A percentile compares a stretch with the other conserved stretches of the same genome.
Evolutionary conservation across 441 rosid genomes (phyloP).

Genomic region (Melastoma candidum): DNA sequence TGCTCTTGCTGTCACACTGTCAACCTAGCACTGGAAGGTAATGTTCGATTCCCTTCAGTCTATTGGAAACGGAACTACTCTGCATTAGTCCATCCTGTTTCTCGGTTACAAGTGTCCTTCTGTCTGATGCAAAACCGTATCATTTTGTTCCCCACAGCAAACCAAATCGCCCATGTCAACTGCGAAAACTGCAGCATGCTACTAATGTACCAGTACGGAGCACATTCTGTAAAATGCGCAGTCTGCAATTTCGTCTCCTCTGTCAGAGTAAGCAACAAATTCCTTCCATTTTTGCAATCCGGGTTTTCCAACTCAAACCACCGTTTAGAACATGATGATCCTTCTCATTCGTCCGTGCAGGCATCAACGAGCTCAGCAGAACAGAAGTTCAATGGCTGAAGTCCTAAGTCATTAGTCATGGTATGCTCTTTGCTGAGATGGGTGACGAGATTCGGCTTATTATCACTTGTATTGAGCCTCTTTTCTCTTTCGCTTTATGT

Average conservation of each 20-base stretch:
- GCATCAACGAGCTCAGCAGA: constrained; percentile 65
- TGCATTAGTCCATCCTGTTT: not conserved
- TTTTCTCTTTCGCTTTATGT: too few species aligned
- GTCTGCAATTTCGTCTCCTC: constrained; percentile 87
- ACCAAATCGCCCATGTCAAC: constrained; percentile 91
- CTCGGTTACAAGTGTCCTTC: not conserved
- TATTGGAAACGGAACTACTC: not conserved
- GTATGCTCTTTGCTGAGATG: not conserved
- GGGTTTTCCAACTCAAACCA: not conserved
- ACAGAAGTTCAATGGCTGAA: constrained; percentile 47
- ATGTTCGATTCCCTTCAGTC: too few species aligned
- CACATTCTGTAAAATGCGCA: constrained; percentile 88
- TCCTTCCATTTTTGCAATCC: not conserved
- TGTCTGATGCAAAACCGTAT: not conserved
- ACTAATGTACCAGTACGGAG: constrained; percentile 94
- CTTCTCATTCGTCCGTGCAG: constrained; percentile 30
- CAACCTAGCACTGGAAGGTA: constrained; percentile 90
- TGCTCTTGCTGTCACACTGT: constrained; percentile 98
- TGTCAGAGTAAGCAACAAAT: constrained; percentile 53
- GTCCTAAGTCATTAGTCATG: constrained; percentile 7
- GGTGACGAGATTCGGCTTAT: too few species aligned
- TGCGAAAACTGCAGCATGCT: constrained; percentile 97
- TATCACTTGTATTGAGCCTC: too few species aligned
- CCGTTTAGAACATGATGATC: not conserved
- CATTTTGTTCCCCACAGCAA: constrained; percentile 38